Conservation (phyloP, 495 filamentous ascomycete genomes). For the Diplogelasinospora grovesii region DNA sequence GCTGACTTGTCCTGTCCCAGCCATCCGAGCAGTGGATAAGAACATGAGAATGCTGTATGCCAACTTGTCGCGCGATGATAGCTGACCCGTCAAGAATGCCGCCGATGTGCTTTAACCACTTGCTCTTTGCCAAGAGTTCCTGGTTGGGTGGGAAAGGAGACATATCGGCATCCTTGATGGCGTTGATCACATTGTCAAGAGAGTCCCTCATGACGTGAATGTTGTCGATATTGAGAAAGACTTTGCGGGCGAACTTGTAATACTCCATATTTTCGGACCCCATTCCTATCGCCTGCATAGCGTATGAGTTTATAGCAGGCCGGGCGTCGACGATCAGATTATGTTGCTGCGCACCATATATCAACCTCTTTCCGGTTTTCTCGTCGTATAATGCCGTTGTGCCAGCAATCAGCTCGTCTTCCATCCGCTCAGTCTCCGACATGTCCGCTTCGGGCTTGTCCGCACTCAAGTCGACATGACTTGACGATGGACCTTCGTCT, state of each 20-base stretch:
- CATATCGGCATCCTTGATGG: slow-evolving; percentile 87
- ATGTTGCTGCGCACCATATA: slow-evolving; percentile 90
- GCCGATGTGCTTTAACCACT: slow-evolving; percentile 87
- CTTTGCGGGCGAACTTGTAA: slow-evolving; percentile 86
- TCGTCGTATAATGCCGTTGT: slow-evolving; percentile 38
- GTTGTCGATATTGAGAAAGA: slow-evolving; percentile 96
- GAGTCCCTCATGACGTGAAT: slow-evolving; percentile 98
- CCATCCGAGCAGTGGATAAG: slow-evolving; percentile 97
- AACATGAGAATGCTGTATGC: slow-evolving; percentile 86
- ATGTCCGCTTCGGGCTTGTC: slow-evolving; percentile 27
- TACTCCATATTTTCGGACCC: slow-evolving; percentile 98
- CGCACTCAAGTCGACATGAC: slow-evolving; percentile 45
- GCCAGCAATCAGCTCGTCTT: slow-evolving; percentile 63
- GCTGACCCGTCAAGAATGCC: slow-evolving; percentile 77
- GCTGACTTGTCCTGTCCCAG: slow-evolving; percentile 95
- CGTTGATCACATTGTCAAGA: slow-evolving; percentile 78
- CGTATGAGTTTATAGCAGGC: slow-evolving; percentile 89
- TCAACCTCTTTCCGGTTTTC: slow-evolving; percentile 42
- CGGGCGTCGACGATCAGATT: slow-evolving; percentile 97
- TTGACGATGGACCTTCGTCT: slow-evolving; percentile 55
- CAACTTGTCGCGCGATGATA: slow-evolving; percentile 82
- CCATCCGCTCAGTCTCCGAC: slow-evolving; percentile 58
- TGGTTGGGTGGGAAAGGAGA: slow-evolving; percentile 76
- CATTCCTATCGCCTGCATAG: slow-evolving; percentile 90
- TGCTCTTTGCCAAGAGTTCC: slow-evolving; percentile 74